phyloP scores from a whole-genome alignment of 257 asterid genomes.

The Mentha longifolia region DNA sequence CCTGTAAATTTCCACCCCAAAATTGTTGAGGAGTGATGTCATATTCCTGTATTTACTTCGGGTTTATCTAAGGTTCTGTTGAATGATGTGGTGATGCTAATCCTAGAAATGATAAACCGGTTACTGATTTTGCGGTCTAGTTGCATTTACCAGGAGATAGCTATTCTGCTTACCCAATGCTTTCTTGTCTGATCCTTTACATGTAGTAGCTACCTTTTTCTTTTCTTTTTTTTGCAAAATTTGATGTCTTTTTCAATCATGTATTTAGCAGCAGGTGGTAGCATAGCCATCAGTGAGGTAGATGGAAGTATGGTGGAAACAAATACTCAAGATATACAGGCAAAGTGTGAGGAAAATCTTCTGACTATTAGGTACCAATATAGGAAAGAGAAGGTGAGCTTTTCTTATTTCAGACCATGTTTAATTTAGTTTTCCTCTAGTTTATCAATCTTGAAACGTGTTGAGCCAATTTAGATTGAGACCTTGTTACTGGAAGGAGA shows the following conservation, averaged over 20 bases:
- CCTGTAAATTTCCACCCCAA: not conserved
- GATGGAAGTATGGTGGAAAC: constrained; percentile 61
- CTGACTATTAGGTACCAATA: constrained; percentile 48
- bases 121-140: not conserved
- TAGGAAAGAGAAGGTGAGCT: constrained; percentile 49
- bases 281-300: constrained; percentile 55
- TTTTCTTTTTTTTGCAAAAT: not conserved
- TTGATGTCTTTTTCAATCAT: constrained; percentile 13
- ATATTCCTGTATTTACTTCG: not conserved
- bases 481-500: constrained; percentile 77
- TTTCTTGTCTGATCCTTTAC: constrained; percentile 16
- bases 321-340: constrained; percentile 61
- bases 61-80: not conserved
- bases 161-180: constrained; percentile 10
- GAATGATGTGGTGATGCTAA: constrained; percentile 11
- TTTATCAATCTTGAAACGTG: constrained; percentile 31
- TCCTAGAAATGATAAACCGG: not conserved
- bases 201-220: not conserved
- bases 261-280: constrained; percentile 66
- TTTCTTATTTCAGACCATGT: constrained; percentile 3
- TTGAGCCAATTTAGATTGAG: constrained; percentile 54
- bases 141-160: not conserved
- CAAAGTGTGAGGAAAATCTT: constrained; percentile 60
- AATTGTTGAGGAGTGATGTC: not conserved
- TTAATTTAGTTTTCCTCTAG: constrained; percentile 25